Conservation (phyloP, 2,329 filamentous ascomycete genomes). For the Chlorencoelia australis region DNA sequence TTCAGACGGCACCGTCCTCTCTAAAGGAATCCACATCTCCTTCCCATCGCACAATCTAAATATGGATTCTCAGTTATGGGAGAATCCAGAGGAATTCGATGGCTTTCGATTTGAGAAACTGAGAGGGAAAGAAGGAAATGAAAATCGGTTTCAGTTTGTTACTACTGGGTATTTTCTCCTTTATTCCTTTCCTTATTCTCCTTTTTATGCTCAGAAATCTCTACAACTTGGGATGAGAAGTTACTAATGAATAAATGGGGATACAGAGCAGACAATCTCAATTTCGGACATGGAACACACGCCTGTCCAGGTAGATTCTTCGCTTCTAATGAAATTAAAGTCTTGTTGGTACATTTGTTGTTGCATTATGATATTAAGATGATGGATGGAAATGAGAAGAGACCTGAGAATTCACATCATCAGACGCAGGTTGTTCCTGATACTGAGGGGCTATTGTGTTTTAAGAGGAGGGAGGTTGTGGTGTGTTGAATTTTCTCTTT, state of each 20-base stretch:
- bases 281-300: conserved; percentile 32
- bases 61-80: neutral
- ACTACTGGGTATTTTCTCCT: no score
- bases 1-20: conserved; percentile 26
- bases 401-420: no score
- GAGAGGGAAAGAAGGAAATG: conserved; percentile 15
- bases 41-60: no score
- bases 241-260: no score
- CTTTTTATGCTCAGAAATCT: no score
- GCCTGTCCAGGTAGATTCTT: conserved; percentile 34
- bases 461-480: no score
- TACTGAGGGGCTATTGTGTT: no score
- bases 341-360: conserved; percentile 22
- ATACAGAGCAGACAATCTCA: conserved; percentile 19
- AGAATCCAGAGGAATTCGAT: conserved; percentile 14
- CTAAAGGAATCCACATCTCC: conserved; percentile 21
- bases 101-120: conserved; percentile 20
- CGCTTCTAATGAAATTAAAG: conserved; percentile 30
- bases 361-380: conserved; percentile 23
- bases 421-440: no score
- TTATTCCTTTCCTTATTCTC: no score
- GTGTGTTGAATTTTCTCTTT: no score
- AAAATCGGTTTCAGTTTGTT: conserved; percentile 27
- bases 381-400: neutral
- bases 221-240: no score